Percentiles rank a stretch among this genome's conserved stretches.
phyloP scores from a whole-genome alignment of 176 grass and related monocot species.

The Saccharum spontaneum region DNA sequence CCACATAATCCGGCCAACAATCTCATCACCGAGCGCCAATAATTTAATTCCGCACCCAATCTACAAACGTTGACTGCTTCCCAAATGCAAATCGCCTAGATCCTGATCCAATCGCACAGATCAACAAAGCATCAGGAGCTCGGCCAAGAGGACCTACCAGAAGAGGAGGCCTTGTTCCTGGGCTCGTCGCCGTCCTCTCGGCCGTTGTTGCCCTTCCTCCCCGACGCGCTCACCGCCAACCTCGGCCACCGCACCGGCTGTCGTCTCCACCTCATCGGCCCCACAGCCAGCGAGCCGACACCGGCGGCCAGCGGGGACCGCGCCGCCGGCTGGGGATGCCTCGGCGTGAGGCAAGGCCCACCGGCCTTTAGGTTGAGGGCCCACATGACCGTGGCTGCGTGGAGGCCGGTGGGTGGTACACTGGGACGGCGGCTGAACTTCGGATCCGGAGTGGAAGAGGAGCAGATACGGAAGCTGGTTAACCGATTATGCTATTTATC shows the following conservation, averaged over 20 bases:
- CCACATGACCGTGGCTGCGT: conserved; percentile 53
- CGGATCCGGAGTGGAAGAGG: neutral
- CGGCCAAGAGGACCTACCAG: conserved; percentile 29
- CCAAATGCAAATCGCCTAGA: conserved; percentile 6
- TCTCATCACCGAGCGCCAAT: neutral
- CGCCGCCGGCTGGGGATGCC: conserved; percentile 4
- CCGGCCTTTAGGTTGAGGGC: conserved; percentile 55
- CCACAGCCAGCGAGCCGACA: conserved; percentile 21
- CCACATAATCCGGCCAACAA: neutral
- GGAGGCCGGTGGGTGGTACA: neutral
- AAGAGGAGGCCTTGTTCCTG: conserved; percentile 41
- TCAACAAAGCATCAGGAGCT: neutral
- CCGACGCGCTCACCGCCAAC: conserved; percentile 53
- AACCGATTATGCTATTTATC: neutral
- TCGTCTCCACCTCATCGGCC: neutral
- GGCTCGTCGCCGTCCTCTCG: conserved; percentile 37
- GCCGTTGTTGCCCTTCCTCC: conserved; percentile 50
- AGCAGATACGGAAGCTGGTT: neutral
- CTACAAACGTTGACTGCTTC: conserved; percentile 1
- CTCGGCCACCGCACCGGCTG: conserved; percentile 31
- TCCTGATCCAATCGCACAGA: conserved; percentile 7
- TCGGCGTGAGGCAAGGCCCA: conserved; percentile 34
- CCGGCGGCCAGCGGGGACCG: conserved; percentile 12
- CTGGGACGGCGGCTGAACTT: neutral
- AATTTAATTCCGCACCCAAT: conserved; percentile 26